phyloP scores from a whole-genome alignment of 163 green algal genomes.

The Chlorella variabilis region DNA sequence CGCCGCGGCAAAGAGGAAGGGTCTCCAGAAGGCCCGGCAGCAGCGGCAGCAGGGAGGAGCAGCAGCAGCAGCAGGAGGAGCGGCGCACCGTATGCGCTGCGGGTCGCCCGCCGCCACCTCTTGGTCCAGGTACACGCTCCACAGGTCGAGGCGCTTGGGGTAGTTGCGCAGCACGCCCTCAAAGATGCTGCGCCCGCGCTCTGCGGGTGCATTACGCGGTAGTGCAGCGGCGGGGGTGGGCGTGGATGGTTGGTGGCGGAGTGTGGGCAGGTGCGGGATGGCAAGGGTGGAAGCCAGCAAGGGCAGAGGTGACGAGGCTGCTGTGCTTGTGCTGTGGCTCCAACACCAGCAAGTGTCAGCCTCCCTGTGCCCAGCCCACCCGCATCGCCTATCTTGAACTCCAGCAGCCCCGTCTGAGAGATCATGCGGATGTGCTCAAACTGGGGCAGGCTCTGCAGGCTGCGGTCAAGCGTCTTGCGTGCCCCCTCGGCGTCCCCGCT shows the following conservation, averaged over 20 bases:
- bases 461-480: constrained; percentile 73
- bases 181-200: constrained; percentile 84
- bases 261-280: no score
- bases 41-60: no score
- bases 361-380: no score
- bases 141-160: constrained; percentile 94
- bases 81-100: constrained; percentile 61
- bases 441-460: constrained; percentile 78
- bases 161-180: constrained; percentile 93
- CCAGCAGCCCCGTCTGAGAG: constrained; percentile 77
- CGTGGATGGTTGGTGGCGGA: background rate
- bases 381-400: constrained; percentile 82
- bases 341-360: no score
- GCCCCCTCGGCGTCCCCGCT: constrained; percentile 55
- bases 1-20: background rate
- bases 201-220: constrained; percentile 24
- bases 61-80: no score
- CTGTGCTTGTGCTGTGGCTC: no score
- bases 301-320: no score
- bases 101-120: constrained; percentile 75
- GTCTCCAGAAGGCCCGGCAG: no score
- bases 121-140: constrained; percentile 98
- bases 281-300: background rate
- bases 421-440: constrained; percentile 91
- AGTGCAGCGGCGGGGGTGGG: background rate